phyloP scores from a whole-genome alignment of 257 asterid species.

The Salvia rosmarinus region DNA sequence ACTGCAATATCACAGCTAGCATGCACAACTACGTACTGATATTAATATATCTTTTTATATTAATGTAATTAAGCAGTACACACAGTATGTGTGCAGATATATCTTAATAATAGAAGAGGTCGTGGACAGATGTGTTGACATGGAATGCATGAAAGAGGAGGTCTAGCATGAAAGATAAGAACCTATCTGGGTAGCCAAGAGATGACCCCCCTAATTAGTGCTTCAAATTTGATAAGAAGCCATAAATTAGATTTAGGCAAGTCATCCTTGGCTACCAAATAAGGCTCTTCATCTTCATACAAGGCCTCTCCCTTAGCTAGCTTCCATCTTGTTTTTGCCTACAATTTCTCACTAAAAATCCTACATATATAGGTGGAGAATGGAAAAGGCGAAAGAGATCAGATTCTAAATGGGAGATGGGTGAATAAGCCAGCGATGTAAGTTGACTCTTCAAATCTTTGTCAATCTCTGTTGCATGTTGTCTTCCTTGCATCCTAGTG shows the following conservation, averaged over 20 bases:
- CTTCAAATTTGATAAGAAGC: slow-evolving; percentile 8
- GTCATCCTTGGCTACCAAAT: slow-evolving; percentile 74
- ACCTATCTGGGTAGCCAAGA: slow-evolving; percentile 31
- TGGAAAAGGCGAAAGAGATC: slow-evolving; percentile 25
- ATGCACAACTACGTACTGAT: no score
- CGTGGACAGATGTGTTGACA: no score
- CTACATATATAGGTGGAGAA: slow-evolving; percentile 19
- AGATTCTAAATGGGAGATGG: slow-evolving; percentile 28
- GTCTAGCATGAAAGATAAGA: slow-evolving; percentile 30
- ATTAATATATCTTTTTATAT: no score
- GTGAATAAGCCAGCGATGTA: slow-evolving; percentile 21
- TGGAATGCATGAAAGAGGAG: not conserved
- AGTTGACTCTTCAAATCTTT: slow-evolving; percentile 26
- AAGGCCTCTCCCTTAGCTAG: slow-evolving; percentile 40
- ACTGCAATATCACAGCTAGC: no score
- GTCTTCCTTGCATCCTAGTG: slow-evolving; percentile 5
- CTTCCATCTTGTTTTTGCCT: not conserved
- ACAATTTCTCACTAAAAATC: not conserved
- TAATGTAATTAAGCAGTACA: no score
- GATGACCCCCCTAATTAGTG: slow-evolving; percentile 47
- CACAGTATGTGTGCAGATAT: no score
- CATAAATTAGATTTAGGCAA: slow-evolving; percentile 50
- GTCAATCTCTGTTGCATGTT: not conserved
- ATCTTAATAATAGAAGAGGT: no score
- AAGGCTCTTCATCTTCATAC: slow-evolving; percentile 53